Conservation (phyloP, 805 yeast genomes). For the Isabelozyma heimii region DNA sequence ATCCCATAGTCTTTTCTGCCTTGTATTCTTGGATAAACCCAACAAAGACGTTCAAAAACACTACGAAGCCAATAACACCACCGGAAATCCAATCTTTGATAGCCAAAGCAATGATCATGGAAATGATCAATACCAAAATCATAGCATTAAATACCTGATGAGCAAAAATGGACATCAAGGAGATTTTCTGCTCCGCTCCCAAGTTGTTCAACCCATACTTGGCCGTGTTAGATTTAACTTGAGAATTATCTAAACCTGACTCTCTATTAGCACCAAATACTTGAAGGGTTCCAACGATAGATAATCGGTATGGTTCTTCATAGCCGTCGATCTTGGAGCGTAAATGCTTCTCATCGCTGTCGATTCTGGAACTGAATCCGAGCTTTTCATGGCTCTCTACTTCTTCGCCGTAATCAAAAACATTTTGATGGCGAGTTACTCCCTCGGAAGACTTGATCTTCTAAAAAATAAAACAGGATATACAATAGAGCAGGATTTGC, state of each 20-base stretch:
- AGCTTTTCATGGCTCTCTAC: neutral
- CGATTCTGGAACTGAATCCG: conserved; percentile 1
- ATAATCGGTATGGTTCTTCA: conserved; percentile 12
- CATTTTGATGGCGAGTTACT: conserved; percentile 4
- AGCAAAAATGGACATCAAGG: conserved; percentile 52
- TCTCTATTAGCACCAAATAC: conserved; percentile 10
- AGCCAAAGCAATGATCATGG: conserved; percentile 69
- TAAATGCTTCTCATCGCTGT: conserved; percentile 8
- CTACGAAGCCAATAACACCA: conserved; percentile 73
- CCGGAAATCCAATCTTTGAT: conserved; percentile 80
- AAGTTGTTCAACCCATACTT: conserved; percentile 59
- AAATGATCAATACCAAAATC: conserved; percentile 68
- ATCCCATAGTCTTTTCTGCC: conserved; percentile 79
- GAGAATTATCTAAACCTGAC: conserved; percentile 16
- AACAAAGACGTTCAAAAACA: conserved; percentile 58
- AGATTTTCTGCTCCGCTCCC: conserved; percentile 58
- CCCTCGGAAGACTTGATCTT: neutral
- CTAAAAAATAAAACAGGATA: neutral
- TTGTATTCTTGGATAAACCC: conserved; percentile 70
- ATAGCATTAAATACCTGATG: conserved; percentile 76
- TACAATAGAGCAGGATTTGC: neutral
- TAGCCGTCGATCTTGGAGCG: neutral
- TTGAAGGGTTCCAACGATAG: conserved; percentile 13
- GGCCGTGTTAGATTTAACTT: conserved; percentile 10
- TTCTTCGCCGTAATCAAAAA: neutral